Conservation (phyloP, 306 rosid species). For the Lotus japonicus region DNA sequence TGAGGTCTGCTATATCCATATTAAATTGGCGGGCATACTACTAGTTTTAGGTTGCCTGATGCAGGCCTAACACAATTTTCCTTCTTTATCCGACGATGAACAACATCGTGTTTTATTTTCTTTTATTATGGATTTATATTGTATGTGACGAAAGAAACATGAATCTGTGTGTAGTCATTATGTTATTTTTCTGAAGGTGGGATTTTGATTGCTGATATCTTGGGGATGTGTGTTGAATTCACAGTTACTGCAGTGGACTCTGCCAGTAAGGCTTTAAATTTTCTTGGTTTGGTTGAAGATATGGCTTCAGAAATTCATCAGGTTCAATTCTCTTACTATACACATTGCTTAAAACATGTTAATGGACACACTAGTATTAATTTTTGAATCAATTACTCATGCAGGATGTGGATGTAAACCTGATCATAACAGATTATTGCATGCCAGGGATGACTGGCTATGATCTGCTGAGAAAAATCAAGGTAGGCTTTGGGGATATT, state of each 20-base stretch:
- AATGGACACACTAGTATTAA: neutral
- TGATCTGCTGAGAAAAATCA: conserved; percentile 75
- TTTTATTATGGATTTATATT: neutral
- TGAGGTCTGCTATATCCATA: no score
- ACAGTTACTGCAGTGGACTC: conserved; percentile 84
- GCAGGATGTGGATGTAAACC: conserved; percentile 52
- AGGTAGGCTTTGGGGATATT: conserved; percentile 30
- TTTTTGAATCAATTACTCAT: conserved; percentile 1
- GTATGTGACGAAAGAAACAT: neutral
- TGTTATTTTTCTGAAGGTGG: neutral
- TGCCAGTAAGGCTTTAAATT: conserved; percentile 71
- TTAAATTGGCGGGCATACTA: no score
- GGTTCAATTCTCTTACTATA: conserved; percentile 23
- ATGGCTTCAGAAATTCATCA: conserved; percentile 43
- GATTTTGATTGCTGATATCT: neutral
- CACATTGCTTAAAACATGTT: neutral
- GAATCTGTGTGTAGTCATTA: neutral
- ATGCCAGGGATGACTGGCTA: conserved; percentile 94
- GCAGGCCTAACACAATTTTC: no score
- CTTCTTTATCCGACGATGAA: no score
- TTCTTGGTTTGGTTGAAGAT: conserved; percentile 65
- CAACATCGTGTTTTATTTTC: no score
- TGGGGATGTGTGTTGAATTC: conserved; percentile 15
- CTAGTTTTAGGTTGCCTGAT: no score
- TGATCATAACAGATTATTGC: conserved; percentile 78